phyloP scores from a whole-genome alignment of 2,329 filamentous ascomycete genomes.

The Nakataea oryzae region DNA sequence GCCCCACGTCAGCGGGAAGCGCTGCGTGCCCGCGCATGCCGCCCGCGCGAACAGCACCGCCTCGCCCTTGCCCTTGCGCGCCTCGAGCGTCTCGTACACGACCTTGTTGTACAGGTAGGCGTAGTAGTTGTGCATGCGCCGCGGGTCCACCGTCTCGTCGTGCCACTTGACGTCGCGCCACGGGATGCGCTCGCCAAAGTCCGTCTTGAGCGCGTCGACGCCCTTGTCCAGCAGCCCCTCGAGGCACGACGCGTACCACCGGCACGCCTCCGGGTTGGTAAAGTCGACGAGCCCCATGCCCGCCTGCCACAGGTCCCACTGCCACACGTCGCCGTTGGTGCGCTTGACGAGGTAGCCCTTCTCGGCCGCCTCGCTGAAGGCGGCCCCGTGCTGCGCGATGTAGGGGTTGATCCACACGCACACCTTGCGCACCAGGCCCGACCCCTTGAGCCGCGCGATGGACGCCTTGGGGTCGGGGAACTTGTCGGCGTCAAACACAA shows the following conservation, averaged over 20 bases:
- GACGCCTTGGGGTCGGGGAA: slow-evolving; percentile 60
- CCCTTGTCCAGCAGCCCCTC: slow-evolving; percentile 56
- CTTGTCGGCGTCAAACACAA: slow-evolving; percentile 56
- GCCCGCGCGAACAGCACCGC: slow-evolving; percentile 57
- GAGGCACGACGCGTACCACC: slow-evolving; percentile 55
- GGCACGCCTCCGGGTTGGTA: slow-evolving; percentile 57
- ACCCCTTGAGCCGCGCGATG: slow-evolving; percentile 52
- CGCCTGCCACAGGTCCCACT: slow-evolving; percentile 70
- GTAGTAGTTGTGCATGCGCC: slow-evolving; percentile 69
- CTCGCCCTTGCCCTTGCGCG: slow-evolving; percentile 36
- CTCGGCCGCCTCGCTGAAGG: slow-evolving; percentile 53
- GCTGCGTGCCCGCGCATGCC: slow-evolving; percentile 57
- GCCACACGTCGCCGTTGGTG: slow-evolving; percentile 59
- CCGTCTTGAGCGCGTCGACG: slow-evolving; percentile 64
- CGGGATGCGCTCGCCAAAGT: slow-evolving; percentile 66
- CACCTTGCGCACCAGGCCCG: slow-evolving; percentile 50
- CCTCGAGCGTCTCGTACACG: slow-evolving; percentile 55
- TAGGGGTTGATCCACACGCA: slow-evolving; percentile 73
- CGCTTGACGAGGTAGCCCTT: slow-evolving; percentile 62
- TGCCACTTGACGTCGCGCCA: slow-evolving; percentile 54
- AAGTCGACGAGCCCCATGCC: slow-evolving; percentile 68
- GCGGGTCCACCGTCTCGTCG: slow-evolving; percentile 46
- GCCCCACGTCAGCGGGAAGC: slow-evolving; percentile 62
- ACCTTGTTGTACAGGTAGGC: slow-evolving; percentile 62
- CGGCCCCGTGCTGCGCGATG: slow-evolving; percentile 56